Evolutionary conservation across 257 asterid species (phyloP).

Genomic region (Striga asiatica): DNA sequence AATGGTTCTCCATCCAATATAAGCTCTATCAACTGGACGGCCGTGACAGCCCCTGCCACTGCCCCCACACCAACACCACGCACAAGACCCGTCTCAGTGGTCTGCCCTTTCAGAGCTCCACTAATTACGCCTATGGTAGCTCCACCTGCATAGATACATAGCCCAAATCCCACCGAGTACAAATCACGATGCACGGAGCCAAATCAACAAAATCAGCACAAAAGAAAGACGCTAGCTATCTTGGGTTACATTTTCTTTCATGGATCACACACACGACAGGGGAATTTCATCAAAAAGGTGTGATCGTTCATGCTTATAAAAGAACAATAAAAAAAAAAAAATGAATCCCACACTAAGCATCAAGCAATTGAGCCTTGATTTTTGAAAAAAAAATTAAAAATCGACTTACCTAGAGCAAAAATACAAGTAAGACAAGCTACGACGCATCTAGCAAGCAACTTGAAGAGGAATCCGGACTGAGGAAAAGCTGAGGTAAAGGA

Average conservation of each 20-base stretch:
- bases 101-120: slow-evolving; percentile 88
- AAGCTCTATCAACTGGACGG: slow-evolving; percentile 72
- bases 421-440: slow-evolving; percentile 46
- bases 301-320: background rate
- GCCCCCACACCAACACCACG: slow-evolving; percentile 91
- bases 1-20: slow-evolving; percentile 66
- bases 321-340: background rate
- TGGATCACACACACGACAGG: background rate
- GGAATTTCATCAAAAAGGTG: slow-evolving; percentile 18
- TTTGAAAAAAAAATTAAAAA: background rate
- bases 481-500: slow-evolving; percentile 17
- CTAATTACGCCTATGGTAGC: slow-evolving; percentile 60
- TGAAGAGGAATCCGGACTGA: slow-evolving; percentile 25
- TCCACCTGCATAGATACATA: slow-evolving; percentile 71
- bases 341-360: background rate
- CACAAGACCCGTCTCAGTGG: slow-evolving; percentile 77
- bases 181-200: background rate
- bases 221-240: background rate
- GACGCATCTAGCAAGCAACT: slow-evolving; percentile 25
- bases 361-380: background rate
- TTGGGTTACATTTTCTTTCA: background rate
- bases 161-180: background rate
- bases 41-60: slow-evolving; percentile 77
- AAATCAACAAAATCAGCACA: background rate
- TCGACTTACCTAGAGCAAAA: slow-evolving; percentile 50